A percentile compares a stretch with the other conserved stretches of the same genome.
These are phyloP conservation scores for Solanum hybrid DNA, from an alignment of 305 asterid species.

Conservation along the genomic window DNA sequence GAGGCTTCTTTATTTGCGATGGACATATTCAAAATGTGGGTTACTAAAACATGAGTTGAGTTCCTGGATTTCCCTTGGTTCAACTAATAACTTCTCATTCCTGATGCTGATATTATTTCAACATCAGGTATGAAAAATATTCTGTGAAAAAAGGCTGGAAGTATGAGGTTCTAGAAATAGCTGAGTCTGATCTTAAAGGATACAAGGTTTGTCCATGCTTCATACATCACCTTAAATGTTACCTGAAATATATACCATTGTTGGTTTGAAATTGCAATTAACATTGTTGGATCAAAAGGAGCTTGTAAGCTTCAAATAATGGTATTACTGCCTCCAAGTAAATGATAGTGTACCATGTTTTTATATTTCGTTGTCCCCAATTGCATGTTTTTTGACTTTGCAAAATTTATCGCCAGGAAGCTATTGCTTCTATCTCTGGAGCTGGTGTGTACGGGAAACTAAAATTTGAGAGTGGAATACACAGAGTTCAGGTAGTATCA, in stretches of 20 bases:
- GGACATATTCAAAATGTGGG: slow-evolving; percentile 86
- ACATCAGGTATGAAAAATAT: slow-evolving; percentile 80
- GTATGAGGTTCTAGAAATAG: slow-evolving; percentile 69
- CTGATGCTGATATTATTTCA: slow-evolving; percentile 7
- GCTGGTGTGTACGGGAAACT: slow-evolving; percentile 82
- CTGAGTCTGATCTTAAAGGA: slow-evolving; percentile 79
- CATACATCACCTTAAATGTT: neutral
- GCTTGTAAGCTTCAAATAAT: neutral
- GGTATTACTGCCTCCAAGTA: neutral
- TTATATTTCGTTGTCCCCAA: neutral
- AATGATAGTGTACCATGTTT: neutral
- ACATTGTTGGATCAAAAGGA: neutral
- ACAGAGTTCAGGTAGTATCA: slow-evolving; percentile 80
- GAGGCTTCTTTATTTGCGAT: slow-evolving; percentile 96
- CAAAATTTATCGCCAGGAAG: slow-evolving; percentile 47
- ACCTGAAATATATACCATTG: neutral
- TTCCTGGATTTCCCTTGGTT: neutral
- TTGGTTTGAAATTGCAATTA: neutral
- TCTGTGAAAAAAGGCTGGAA: slow-evolving; percentile 77
- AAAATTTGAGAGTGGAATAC: slow-evolving; percentile 96
- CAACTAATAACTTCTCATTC: slow-evolving; percentile 4
- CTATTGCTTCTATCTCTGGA: slow-evolving; percentile 88
- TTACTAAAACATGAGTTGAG: neutral
- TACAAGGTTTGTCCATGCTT: slow-evolving; percentile 51
- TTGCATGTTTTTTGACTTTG: neutral